Conservation (phyloP, 345 rosid species). For the Brassica incana region DNA sequence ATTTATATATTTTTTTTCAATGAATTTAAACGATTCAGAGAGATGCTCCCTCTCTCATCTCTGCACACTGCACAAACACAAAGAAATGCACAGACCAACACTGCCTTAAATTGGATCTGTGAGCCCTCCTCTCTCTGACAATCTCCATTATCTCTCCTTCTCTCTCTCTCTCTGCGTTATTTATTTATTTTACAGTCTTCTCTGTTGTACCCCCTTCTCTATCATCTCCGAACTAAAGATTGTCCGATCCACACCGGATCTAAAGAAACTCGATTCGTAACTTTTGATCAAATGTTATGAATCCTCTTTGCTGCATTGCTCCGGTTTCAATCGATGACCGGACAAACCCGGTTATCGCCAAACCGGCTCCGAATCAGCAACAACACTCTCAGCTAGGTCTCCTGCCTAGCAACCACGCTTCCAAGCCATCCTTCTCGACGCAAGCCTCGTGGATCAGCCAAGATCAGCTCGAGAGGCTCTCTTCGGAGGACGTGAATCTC, state of each 20-base stretch:
- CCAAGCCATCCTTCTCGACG: slow-evolving; percentile 55
- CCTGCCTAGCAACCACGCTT: slow-evolving; percentile 43
- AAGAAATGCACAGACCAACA: slow-evolving; percentile 38
- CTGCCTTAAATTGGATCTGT: slow-evolving; percentile 58
- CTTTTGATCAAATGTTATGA: slow-evolving; percentile 45
- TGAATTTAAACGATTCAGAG: slow-evolving; percentile 33
- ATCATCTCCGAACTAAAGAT: slow-evolving; percentile 7
- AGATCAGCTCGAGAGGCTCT: slow-evolving; percentile 42
- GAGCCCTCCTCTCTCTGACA: slow-evolving; percentile 45
- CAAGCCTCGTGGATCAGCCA: slow-evolving; percentile 66
- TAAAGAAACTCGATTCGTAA: background rate
- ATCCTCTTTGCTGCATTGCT: slow-evolving; percentile 99
- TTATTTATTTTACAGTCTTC: background rate
- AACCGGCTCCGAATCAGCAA: slow-evolving; percentile 42
- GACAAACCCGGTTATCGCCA: slow-evolving; percentile 56
- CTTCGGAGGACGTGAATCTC: slow-evolving; percentile 42
- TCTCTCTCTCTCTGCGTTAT: background rate
- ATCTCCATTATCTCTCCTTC: slow-evolving; percentile 32
- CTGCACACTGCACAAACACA: background rate
- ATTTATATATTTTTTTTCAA: background rate
- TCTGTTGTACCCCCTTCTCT: background rate
- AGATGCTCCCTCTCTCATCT: slow-evolving; percentile 38
- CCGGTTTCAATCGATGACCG: slow-evolving; percentile 96
- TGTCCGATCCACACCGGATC: slow-evolving; percentile 32
- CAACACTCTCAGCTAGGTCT: slow-evolving; percentile 48